phyloP scores from a whole-genome alignment of 2,329 filamentous ascomycete genomes.

The Apiospora rasikravindrae region DNA sequence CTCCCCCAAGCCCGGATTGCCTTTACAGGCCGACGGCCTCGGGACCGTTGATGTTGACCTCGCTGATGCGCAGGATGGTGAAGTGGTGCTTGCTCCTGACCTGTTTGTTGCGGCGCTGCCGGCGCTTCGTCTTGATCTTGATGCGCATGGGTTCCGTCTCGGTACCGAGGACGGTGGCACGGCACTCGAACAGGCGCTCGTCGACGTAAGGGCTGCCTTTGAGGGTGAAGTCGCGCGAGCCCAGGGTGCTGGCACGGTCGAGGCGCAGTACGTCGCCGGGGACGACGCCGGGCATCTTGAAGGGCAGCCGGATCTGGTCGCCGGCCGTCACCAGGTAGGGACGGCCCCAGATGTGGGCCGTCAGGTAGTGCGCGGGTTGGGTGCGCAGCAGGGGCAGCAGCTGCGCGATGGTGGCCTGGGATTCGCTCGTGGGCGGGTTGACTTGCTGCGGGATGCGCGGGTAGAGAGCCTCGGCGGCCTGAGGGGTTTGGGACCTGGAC shows the following conservation, averaged over 20 bases:
- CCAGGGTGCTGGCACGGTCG: slow-evolving; percentile 82
- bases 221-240: slow-evolving; percentile 88
- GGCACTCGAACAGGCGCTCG: slow-evolving; percentile 81
- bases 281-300: slow-evolving; percentile 75
- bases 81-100: slow-evolving; percentile 90
- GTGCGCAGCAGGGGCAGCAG: slow-evolving; percentile 74
- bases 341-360: slow-evolving; percentile 77
- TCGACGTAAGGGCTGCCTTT: slow-evolving; percentile 84
- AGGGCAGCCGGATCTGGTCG: slow-evolving; percentile 78
- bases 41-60: slow-evolving; percentile 65
- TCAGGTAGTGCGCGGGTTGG: slow-evolving; percentile 79
- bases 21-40: slow-evolving; percentile 19
- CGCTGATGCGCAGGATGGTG: slow-evolving; percentile 83
- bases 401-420: slow-evolving; percentile 52
- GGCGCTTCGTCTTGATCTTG: slow-evolving; percentile 83
- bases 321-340: slow-evolving; percentile 81
- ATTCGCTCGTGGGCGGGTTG: slow-evolving; percentile 45
- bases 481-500: neutral
- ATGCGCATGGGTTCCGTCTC: slow-evolving; percentile 80
- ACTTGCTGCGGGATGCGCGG: slow-evolving; percentile 31
- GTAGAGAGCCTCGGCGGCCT: slow-evolving; percentile 17
- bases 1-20: neutral
- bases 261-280: slow-evolving; percentile 88
- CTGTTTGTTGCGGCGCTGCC: slow-evolving; percentile 72
- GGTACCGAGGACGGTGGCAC: slow-evolving; percentile 81